phyloP scores from a whole-genome alignment of 2,329 filamentous ascomycete species.

The Phoma herbarum region DNA sequence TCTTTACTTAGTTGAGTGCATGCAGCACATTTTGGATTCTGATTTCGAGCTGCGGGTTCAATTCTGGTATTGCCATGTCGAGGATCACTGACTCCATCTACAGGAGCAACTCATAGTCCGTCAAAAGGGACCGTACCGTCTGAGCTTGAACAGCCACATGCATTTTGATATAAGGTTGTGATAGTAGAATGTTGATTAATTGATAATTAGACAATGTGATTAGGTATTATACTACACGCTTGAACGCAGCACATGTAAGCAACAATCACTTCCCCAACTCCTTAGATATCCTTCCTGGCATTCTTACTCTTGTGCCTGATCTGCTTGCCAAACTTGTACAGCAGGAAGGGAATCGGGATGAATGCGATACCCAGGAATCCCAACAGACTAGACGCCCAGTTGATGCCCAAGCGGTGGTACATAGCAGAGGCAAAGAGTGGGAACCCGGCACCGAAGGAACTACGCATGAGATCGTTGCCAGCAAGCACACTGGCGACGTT shows the following conservation, averaged over 20 bases:
- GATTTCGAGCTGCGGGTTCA: no score
- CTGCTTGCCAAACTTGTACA: constrained; percentile 55
- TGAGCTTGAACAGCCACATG: no score
- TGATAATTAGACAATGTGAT: constrained; percentile 26
- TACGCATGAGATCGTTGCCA: constrained; percentile 56
- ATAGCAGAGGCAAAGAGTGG: constrained; percentile 49
- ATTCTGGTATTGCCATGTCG: no score
- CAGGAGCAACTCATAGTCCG: no score
- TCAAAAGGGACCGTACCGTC: no score
- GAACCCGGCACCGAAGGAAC: constrained; percentile 53
- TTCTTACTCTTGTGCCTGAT: constrained; percentile 53
- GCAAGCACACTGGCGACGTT: constrained; percentile 56
- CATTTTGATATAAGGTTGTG: no score
- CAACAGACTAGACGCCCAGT: constrained; percentile 54
- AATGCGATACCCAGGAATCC: constrained; percentile 55
- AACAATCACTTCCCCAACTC: neutral
- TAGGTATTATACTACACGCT: constrained; percentile 2
- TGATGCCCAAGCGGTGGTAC: constrained; percentile 48
- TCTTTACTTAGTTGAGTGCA: no score
- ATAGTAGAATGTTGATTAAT: no score
- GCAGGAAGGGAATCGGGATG: constrained; percentile 57
- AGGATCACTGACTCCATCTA: no score
- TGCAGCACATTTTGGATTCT: no score
- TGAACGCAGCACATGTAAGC: neutral
- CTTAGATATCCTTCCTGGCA: constrained; percentile 54